Evolutionary conservation across 495 filamentous ascomycete species (phyloP).

Genomic region (Trichoderma virens): DNA sequence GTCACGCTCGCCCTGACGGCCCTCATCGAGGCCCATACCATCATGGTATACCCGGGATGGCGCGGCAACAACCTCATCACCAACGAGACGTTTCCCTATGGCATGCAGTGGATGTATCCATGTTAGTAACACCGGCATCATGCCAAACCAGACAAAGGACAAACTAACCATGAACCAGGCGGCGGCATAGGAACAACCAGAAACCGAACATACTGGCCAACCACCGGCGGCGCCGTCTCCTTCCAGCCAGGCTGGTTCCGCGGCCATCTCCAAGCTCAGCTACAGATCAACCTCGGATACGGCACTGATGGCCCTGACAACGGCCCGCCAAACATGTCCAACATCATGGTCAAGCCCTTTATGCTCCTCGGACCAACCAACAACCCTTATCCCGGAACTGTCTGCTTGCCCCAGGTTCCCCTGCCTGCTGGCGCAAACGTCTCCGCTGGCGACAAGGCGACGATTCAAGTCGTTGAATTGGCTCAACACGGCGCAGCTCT

Average conservation of each 20-base stretch:
- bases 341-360: conserved; percentile 75
- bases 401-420: conserved; percentile 89
- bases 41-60: conserved; percentile 91
- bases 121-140: conserved; percentile 52
- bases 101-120: conserved; percentile 98
- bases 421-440: conserved; percentile 66
- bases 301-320: conserved; percentile 54
- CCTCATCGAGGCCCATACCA: conserved; percentile 66
- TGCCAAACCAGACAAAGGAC: conserved; percentile 4
- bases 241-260: conserved; percentile 93
- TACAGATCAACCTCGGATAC: conserved; percentile 92
- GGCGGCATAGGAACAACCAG: conserved; percentile 70
- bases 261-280: conserved; percentile 74
- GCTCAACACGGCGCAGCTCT: conserved; percentile 85
- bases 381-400: conserved; percentile 71
- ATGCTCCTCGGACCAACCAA: conserved; percentile 78
- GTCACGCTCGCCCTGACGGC: conserved; percentile 42
- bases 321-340: conserved; percentile 78
- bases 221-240: conserved; percentile 74
- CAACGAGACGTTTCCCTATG: conserved; percentile 75
- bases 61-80: conserved; percentile 86
- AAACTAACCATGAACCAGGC: conserved; percentile 47
- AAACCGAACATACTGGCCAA: conserved; percentile 90
- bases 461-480: conserved; percentile 86
- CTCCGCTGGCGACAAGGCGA: conserved; percentile 79